These are phyloP conservation scores for Taphrina wiesneri DNA, from an alignment of 1,139 yeast genomes.

Conservation along the genomic window DNA sequence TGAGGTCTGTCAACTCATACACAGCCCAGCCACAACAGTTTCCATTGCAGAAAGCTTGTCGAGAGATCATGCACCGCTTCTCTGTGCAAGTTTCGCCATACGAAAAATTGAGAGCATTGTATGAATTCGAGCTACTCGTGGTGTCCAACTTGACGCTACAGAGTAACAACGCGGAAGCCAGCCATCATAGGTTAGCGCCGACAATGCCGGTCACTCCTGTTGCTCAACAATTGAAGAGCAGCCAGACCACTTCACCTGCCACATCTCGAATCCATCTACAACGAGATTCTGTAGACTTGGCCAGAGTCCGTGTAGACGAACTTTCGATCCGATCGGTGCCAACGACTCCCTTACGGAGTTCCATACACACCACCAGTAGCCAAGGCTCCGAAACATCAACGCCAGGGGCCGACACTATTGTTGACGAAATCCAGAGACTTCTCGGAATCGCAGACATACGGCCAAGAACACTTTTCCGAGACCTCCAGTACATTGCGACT, in stretches of 20 bases:
- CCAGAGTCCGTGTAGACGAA: neutral
- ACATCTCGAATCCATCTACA: neutral
- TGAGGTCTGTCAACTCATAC: neutral
- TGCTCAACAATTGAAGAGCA: neutral
- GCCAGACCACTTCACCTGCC: neutral
- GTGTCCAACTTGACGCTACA: neutral
- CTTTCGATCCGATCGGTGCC: neutral
- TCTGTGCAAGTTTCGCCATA: slow-evolving; percentile 21
- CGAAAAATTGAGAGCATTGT: slow-evolving; percentile 27
- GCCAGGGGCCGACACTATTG: slow-evolving; percentile 25
- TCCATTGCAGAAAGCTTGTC: slow-evolving; percentile 17
- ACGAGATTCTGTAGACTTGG: neutral
- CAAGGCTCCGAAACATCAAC: neutral
- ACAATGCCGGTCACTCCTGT: slow-evolving; percentile 15
- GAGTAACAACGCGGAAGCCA: neutral
- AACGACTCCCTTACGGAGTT: neutral
- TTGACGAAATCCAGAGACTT: slow-evolving; percentile 20
- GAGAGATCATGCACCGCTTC: slow-evolving; percentile 19
- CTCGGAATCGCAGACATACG: slow-evolving; percentile 9
- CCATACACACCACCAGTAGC: neutral
- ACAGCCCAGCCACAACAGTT: slow-evolving; percentile 17
- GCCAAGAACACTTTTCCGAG: slow-evolving; percentile 30
- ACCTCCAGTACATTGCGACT: slow-evolving; percentile 26
- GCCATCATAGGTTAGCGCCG: neutral
- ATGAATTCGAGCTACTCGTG: slow-evolving; percentile 19